Percentiles rank a stretch among this genome's conserved stretches.
phyloP scores from a whole-genome alignment of 2,329 filamentous ascomycete species.

The Penicillium freii region DNA sequence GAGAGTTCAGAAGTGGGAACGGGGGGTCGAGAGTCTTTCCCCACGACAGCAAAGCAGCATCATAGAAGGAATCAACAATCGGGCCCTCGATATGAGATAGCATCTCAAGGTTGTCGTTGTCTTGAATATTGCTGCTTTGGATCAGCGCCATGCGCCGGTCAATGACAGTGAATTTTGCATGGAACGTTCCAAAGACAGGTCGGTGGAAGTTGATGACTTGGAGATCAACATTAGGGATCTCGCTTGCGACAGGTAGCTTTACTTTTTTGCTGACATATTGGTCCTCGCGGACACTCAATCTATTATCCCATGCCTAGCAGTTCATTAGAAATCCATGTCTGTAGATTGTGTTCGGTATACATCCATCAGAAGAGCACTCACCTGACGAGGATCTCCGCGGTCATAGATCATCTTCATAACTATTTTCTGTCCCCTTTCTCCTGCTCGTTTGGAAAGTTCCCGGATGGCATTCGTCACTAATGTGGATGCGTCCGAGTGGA shows the following conservation, averaged over 20 bases:
- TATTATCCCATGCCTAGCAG: constrained; percentile 57
- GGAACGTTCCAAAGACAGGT: constrained; percentile 70
- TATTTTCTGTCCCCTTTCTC: constrained; percentile 55
- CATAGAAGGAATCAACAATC: constrained; percentile 73
- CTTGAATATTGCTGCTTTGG: constrained; percentile 73
- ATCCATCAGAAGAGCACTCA: constrained; percentile 18
- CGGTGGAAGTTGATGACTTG: constrained; percentile 72
- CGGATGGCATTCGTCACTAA: constrained; percentile 66
- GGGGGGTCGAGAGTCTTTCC: constrained; percentile 60
- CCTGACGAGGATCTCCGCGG: constrained; percentile 63
- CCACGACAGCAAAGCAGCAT: constrained; percentile 72
- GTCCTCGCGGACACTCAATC: constrained; percentile 57
- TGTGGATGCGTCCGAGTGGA: constrained; percentile 64
- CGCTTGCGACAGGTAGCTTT: constrained; percentile 58
- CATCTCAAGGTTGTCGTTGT: constrained; percentile 81
- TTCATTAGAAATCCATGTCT: not conserved
- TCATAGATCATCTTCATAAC: constrained; percentile 76
- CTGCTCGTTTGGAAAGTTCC: constrained; percentile 66
- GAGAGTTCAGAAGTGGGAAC: constrained; percentile 55
- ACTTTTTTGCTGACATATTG: constrained; percentile 60
- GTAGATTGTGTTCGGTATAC: not conserved
- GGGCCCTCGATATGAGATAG: constrained; percentile 72
- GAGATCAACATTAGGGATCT: constrained; percentile 70
- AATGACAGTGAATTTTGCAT: constrained; percentile 74
- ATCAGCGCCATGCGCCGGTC: constrained; percentile 69